Evolutionary conservation across 495 filamentous ascomycete species (phyloP), one percentile per base, ranked within the genome.

Genomic region (Cercophora sp.): DNA sequence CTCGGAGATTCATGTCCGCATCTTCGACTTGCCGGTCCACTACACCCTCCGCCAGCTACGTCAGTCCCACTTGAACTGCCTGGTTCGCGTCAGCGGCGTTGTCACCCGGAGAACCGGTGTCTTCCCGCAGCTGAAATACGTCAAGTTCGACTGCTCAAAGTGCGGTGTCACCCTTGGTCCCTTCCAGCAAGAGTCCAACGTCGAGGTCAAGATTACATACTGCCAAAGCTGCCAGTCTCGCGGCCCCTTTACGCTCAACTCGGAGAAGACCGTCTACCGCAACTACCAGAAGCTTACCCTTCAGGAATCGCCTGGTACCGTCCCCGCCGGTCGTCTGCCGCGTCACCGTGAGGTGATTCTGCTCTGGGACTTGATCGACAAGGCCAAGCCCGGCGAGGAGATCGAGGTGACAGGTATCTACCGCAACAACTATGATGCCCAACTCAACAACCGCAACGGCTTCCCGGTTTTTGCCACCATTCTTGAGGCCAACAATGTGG

Each of bases 381-480:
- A 82, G 36, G 92, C 91, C 34, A 99, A 97, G 71, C 94, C 94
- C 16, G 94, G 94, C 55, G 94, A 99, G 69, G 94, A 99, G 64
- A 86, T 99, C 48, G 94, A 97, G 62, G 84, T 99, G 16, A 97
- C 91, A 16, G 94, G 94, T 57, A 86, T 96, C 61, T 99, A 99
- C 71, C 88, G 91, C 57, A 99, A 99, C 76, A 96, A 90, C 76
- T 99, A 96, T 64, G 90, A 96, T 65, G 93, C 92, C 1, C 89
- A 94, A 61, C 79, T 99, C 23, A 99, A 99, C 74, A 96, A 96
- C 72, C 93, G 91, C 70, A 99, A 97, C 66, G 94, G 94, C 19
- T 99, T 99, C 74, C 94, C 94, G 3, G 94, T 99, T 51, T 99
- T 99, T 61, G 91, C 94, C 20, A 99, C 94, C 0, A 90, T 97